phyloP scores from a whole-genome alignment of 345 rosid genomes.

The Eucalyptus globulus region DNA sequence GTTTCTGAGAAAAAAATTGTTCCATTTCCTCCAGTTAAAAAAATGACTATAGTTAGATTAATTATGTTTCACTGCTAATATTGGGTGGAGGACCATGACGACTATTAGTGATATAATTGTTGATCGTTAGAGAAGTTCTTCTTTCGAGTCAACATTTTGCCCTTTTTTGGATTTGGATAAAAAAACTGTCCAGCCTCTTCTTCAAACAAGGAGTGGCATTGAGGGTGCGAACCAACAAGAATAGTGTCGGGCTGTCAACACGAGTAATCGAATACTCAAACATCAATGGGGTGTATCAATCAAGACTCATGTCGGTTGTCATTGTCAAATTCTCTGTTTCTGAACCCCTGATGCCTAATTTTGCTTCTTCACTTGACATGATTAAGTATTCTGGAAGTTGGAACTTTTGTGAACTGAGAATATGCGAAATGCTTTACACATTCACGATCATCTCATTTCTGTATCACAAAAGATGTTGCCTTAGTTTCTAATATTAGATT shows the following conservation, averaged over 20 bases:
- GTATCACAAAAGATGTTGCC: background rate
- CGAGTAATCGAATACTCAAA: background rate
- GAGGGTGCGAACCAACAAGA: background rate
- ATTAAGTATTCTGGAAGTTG: background rate
- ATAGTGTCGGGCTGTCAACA: background rate
- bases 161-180: background rate
- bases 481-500: background rate
- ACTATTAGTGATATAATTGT: background rate
- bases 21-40: background rate
- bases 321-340: background rate
- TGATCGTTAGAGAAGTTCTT: background rate
- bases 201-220: background rate
- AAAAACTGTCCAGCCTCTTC: background rate
- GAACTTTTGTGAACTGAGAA: background rate
- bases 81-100: background rate
- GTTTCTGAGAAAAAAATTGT: background rate
- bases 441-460: background rate
- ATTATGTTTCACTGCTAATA: background rate
- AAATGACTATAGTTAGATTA: background rate
- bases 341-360: background rate
- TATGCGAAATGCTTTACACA: background rate
- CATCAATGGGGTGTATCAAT: background rate
- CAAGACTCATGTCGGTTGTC: background rate
- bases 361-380: background rate
- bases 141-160: background rate